A percentile compares a stretch with the other conserved stretches of the same genome.
phyloP scores from a whole-genome alignment of 164 flowering plant genomes.

The Annona cherimola region DNA sequence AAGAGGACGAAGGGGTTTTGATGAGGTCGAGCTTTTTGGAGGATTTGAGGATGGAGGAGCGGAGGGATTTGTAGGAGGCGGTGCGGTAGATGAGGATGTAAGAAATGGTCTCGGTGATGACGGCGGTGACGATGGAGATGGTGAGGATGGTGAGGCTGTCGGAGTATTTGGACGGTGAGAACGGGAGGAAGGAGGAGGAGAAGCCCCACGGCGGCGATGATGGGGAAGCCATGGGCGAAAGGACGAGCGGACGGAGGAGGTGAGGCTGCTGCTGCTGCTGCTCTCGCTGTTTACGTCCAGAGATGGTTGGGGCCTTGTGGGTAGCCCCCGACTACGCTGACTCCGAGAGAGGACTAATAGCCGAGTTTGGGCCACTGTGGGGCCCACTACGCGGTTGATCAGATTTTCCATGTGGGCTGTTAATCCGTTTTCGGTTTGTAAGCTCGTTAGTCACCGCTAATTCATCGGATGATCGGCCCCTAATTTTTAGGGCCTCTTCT shows the following conservation, averaged over 20 bases:
- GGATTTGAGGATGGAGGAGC: slow-evolving; percentile 88
- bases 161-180: slow-evolving; percentile 43
- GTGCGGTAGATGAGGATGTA: slow-evolving; percentile 96
- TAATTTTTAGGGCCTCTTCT: too few relatives aligned
- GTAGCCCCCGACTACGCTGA: too few relatives aligned
- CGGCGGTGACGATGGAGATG: slow-evolving; percentile 77
- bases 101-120: slow-evolving; percentile 90
- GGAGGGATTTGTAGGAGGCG: slow-evolving; percentile 81
- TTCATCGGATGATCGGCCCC: too few relatives aligned
- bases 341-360: too few relatives aligned
- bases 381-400: too few relatives aligned
- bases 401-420: too few relatives aligned
- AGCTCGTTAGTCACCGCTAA: too few relatives aligned
- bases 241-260: neutral
- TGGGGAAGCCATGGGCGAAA: neutral
- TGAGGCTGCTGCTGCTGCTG: neutral
- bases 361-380: too few relatives aligned
- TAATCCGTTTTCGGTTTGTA: too few relatives aligned
- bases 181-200: neutral
- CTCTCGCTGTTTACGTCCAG: too few relatives aligned
- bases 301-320: too few relatives aligned
- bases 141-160: slow-evolving; percentile 74
- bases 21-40: slow-evolving; percentile 88
- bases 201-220: neutral
- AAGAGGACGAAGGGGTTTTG: slow-evolving; percentile 36